Conservation (phyloP, 257 asterid genomes). For the Vinca minor region DNA sequence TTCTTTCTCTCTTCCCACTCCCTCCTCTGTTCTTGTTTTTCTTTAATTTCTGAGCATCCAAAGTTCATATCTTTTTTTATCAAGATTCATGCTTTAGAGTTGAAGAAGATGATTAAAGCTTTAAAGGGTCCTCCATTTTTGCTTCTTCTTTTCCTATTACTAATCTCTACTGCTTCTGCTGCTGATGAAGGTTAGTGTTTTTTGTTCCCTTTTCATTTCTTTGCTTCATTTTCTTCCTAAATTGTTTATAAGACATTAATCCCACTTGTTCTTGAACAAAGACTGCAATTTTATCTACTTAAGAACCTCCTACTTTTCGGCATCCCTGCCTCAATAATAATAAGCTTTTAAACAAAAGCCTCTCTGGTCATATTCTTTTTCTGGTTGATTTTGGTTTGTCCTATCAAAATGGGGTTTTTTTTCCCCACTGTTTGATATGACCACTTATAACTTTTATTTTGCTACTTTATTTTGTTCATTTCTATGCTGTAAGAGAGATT, state of each 20-base stretch:
- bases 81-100: slow-evolving; percentile 31
- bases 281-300: too few relatives aligned
- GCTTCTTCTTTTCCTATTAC: slow-evolving; percentile 28
- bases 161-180: slow-evolving; percentile 37
- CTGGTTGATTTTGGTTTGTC: too few relatives aligned
- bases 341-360: neutral
- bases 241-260: neutral
- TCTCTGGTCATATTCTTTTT: neutral
- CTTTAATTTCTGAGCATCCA: slow-evolving; percentile 5
- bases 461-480: neutral
- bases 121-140: slow-evolving; percentile 33
- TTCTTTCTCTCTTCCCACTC: neutral
- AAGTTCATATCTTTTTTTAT: neutral
- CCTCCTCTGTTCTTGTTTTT: neutral
- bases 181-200: slow-evolving; percentile 56
- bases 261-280: neutral
- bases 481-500: neutral
- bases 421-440: too few relatives aligned
- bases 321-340: too few relatives aligned
- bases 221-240: neutral
- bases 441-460: neutral
- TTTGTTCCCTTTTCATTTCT: too few relatives aligned
- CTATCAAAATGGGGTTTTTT: too few relatives aligned
- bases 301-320: too few relatives aligned
- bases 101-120: slow-evolving; percentile 15